Evolutionary conservation across 108 stramenopile species (phyloP).

Genomic region (Cylindrotheca fusiformis): DNA sequence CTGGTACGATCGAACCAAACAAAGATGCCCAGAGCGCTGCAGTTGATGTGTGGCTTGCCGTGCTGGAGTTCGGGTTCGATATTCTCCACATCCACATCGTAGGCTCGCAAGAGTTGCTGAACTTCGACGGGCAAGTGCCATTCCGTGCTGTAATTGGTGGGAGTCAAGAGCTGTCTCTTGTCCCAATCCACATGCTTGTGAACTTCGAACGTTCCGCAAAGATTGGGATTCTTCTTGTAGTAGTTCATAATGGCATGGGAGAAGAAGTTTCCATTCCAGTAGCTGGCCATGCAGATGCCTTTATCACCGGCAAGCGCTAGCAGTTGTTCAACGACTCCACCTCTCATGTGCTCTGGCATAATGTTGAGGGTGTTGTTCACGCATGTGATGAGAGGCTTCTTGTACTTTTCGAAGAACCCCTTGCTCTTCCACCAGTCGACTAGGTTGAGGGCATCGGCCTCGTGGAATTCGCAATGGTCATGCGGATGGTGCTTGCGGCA

Average conservation of each 20-base stretch:
- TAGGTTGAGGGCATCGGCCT: slow-evolving; percentile 38
- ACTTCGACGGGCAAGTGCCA: slow-evolving; percentile 38
- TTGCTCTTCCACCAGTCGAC: slow-evolving; percentile 38
- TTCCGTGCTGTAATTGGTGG: slow-evolving; percentile 32
- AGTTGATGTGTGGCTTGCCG: slow-evolving; percentile 29
- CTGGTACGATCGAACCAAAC: slow-evolving; percentile 38
- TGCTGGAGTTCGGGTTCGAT: slow-evolving; percentile 16
- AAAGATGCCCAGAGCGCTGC: slow-evolving; percentile 36
- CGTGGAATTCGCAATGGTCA: slow-evolving; percentile 25
- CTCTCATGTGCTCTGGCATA: slow-evolving; percentile 42
- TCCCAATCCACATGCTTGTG: slow-evolving; percentile 46
- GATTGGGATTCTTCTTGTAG: slow-evolving; percentile 38
- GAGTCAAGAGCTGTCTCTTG: slow-evolving; percentile 25
- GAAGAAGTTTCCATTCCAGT: slow-evolving; percentile 48
- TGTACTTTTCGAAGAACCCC: slow-evolving; percentile 30
- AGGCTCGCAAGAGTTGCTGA: slow-evolving; percentile 25
- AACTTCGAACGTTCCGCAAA: slow-evolving; percentile 40
- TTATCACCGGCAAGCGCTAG: slow-evolving; percentile 36
- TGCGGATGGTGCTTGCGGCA: slow-evolving; percentile 15
- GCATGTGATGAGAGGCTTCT: slow-evolving; percentile 39
- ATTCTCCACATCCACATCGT: slow-evolving; percentile 30
- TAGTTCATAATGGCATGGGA: slow-evolving; percentile 45
- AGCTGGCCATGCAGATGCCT: slow-evolving; percentile 36
- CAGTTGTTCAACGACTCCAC: slow-evolving; percentile 42
- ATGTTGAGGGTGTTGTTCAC: slow-evolving; percentile 51